These are phyloP conservation scores for Gyrodon lividus DNA, from an alignment of 768 basidiomycete species.

Conservation along the genomic window DNA sequence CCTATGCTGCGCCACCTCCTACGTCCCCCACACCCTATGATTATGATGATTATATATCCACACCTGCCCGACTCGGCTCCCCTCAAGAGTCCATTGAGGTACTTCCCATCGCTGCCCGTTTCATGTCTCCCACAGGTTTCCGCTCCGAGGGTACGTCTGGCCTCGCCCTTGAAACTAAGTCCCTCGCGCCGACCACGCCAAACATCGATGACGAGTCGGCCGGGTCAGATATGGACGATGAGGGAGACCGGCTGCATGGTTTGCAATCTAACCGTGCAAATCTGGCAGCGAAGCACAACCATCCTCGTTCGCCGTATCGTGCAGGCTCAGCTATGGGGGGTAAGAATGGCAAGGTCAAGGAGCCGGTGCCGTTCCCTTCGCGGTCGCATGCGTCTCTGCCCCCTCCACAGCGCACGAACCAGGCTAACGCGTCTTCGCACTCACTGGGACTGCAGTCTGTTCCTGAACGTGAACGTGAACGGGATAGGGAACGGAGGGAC, in stretches of 20 bases:
- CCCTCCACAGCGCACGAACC: slow-evolving; percentile 53
- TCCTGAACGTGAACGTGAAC: slow-evolving; percentile 40
- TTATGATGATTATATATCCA: slow-evolving; percentile 57
- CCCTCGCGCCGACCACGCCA: slow-evolving; percentile 45
- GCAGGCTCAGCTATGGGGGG: slow-evolving; percentile 41
- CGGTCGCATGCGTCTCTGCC: slow-evolving; percentile 79
- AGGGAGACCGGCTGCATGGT: slow-evolving; percentile 44
- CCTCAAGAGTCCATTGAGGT: slow-evolving; percentile 72
- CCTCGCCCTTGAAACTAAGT: slow-evolving; percentile 47
- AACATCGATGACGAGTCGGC: slow-evolving; percentile 75
- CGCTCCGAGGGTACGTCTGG: slow-evolving; percentile 45
- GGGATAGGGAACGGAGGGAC: slow-evolving; percentile 52
- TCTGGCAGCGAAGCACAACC: slow-evolving; percentile 52
- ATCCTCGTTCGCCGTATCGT: slow-evolving; percentile 79
- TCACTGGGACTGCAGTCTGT: slow-evolving; percentile 73
- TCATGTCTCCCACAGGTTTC: slow-evolving; percentile 67
- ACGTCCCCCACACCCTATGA: slow-evolving; percentile 58
- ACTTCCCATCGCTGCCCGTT: slow-evolving; percentile 85
- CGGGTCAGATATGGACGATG: slow-evolving; percentile 71
- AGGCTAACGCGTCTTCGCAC: slow-evolving; percentile 61
- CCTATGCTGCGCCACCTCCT: slow-evolving; percentile 47
- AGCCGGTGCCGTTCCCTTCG: slow-evolving; percentile 71
- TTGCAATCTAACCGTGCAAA: slow-evolving; percentile 24
- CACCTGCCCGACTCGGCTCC: slow-evolving; percentile 50
- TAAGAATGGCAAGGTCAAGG: slow-evolving; percentile 40